A percentile compares a stretch with the other conserved stretches of the same genome.
Evolutionary conservation across 495 filamentous ascomycete species (phyloP).

Genomic region (Podospora australis): DNA sequence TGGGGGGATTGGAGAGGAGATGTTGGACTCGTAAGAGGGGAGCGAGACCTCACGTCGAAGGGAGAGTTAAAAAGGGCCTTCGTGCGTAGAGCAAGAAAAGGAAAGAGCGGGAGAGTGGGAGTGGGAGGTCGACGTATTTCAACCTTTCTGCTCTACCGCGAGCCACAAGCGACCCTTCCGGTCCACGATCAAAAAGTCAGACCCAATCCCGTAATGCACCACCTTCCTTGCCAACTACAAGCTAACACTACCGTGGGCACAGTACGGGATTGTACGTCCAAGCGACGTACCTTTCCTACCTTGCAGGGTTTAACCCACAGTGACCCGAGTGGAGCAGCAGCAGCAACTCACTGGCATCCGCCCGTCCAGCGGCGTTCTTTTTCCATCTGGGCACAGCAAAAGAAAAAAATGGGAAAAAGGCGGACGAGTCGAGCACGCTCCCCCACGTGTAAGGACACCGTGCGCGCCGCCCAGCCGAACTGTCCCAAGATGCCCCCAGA

Average conservation of each 20-base stretch:
- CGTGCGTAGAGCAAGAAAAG: conserved; percentile 28
- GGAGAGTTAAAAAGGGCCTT: conserved; percentile 32
- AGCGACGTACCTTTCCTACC: conserved; percentile 17
- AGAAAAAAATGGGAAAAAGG: conserved; percentile 4
- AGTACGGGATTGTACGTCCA: conserved; percentile 16
- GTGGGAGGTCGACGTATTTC: conserved; percentile 27
- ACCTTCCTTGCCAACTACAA: conserved; percentile 7
- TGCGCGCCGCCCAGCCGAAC: conserved; percentile 14
- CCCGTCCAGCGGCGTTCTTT: neutral
- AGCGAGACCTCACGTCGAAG: conserved; percentile 35
- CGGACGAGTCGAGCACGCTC: conserved; percentile 12
- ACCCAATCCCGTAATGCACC: conserved; percentile 14
- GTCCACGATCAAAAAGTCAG: conserved; percentile 21
- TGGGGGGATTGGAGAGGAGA: conserved; percentile 17
- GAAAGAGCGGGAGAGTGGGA: conserved; percentile 17
- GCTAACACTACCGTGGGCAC: conserved; percentile 15
- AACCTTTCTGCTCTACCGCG: conserved; percentile 20
- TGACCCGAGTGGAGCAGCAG: conserved; percentile 7
- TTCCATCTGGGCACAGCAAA: no score
- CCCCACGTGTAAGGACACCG: conserved; percentile 9
- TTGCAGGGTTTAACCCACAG: conserved; percentile 6
- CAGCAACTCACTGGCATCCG: neutral
- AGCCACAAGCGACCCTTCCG: conserved; percentile 24
- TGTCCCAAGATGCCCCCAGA: conserved; percentile 2
- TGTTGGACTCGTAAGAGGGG: conserved; percentile 22